A percentile compares a stretch with the other conserved stretches of the same genome.
phyloP scores from a whole-genome alignment of 768 basidiomycete genomes.

The Cantharellus anzutake region DNA sequence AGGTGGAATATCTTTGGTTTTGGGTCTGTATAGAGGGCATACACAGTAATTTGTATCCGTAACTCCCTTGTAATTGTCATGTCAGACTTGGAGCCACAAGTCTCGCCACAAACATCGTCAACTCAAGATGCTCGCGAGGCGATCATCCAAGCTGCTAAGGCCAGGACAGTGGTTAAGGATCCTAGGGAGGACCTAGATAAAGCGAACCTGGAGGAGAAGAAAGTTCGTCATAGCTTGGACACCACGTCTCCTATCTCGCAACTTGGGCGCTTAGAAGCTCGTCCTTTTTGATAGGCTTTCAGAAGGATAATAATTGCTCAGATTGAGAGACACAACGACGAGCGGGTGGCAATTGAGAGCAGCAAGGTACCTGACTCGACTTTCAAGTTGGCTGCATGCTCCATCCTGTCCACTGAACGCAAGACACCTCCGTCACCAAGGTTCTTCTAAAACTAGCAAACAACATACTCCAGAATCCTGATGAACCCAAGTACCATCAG shows the following conservation, averaged over 20 bases:
- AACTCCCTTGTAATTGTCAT: too few species aligned
- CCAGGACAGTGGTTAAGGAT: not conserved
- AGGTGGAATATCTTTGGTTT: too few species aligned
- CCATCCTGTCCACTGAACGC: not conserved
- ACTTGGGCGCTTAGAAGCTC: too few species aligned
- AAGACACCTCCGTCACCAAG: conserved; percentile 18
- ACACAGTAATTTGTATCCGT: too few species aligned
- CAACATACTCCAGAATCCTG: conserved; percentile 54
- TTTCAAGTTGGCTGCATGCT: not conserved
- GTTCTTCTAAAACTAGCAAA: conserved; percentile 48
- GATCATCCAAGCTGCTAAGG: not conserved
- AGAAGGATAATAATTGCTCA: not conserved
- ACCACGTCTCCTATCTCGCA: not conserved
- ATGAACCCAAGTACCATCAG: conserved; percentile 47
- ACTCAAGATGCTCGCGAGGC: too few species aligned
- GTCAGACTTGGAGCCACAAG: too few species aligned
- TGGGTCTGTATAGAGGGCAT: too few species aligned
- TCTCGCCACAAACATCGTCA: too few species aligned
- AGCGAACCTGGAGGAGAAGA: conserved; percentile 1
- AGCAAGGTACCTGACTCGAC: not conserved
- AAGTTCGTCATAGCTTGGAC: not conserved
- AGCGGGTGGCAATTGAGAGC: not conserved
- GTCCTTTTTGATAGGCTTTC: not conserved
- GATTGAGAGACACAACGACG: not conserved
- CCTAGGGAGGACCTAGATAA: not conserved